phyloP scores from a whole-genome alignment of 2,329 filamentous ascomycete genomes.

The Didymella pinodella region DNA sequence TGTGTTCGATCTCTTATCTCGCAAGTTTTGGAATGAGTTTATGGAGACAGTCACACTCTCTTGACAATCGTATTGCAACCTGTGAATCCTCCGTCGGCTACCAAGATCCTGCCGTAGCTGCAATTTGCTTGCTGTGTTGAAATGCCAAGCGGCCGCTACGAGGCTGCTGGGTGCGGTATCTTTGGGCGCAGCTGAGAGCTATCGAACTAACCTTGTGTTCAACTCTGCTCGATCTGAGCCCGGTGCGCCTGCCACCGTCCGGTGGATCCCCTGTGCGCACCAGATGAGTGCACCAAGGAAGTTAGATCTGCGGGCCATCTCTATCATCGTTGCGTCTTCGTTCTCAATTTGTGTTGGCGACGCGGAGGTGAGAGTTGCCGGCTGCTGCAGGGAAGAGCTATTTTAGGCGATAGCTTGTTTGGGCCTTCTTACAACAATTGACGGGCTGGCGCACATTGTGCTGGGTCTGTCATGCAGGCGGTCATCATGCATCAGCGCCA shows the following conservation, averaged over 20 bases:
- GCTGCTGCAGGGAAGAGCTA: constrained; percentile 24
- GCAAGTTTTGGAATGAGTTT: no score
- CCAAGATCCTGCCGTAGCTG: no score
- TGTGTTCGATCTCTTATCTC: no score
- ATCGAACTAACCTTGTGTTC: background rate
- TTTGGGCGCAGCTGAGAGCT: constrained; percentile 1
- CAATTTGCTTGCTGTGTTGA: no score
- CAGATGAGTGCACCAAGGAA: background rate
- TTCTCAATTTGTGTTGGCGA: background rate
- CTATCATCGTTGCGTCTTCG: background rate
- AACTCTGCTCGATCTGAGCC: background rate
- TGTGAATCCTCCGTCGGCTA: no score
- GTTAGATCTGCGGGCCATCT: constrained; percentile 1
- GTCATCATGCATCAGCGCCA: constrained; percentile 24
- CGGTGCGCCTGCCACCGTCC: background rate
- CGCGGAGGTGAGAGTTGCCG: background rate
- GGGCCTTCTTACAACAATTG: constrained; percentile 29
- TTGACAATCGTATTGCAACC: no score
- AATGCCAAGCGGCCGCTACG: no score
- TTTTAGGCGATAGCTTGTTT: constrained; percentile 34
- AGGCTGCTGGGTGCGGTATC: background rate
- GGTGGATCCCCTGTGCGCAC: background rate
- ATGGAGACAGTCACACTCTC: no score
- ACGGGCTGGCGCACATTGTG: constrained; percentile 17
- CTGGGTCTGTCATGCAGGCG: constrained; percentile 13